Base-by-base conservation (phyloP, 2,329 filamentous ascomycete species). In the Aphanoascus verrucosus region DNA sequence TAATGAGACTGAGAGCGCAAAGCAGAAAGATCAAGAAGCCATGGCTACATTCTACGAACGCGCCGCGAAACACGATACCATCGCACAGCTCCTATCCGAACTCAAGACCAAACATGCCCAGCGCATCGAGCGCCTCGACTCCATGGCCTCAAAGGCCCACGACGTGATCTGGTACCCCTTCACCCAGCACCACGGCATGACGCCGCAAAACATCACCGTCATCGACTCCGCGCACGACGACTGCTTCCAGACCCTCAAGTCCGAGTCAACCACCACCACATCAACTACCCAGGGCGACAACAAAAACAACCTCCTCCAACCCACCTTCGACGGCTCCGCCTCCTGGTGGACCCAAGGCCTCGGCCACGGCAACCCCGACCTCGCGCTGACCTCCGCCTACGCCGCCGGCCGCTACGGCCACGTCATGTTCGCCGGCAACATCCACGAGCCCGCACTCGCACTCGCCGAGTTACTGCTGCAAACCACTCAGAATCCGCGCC, bases 331-430 rank as follows among this genome's bases (percentile, higher is more conserved):
- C 60, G 88, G 84, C 1, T 93, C 87, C 0, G 87, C 87, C 0
- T 91, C 86, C 0, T 94, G 88, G 88, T 94, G 88, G 88, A 94
- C 88, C 0, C 88, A 94, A 67, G 88, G 88, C 1, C 76, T 94
- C 0, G 88, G 88, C 1, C 88, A 94, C 59, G 85, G 83, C 5
- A 89, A 87, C 60, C 79, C 86, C 0, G 71, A 76, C 0, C 73
- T 94, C 0, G 79, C 86, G 0, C 77, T 93, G 1, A 82, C 85
- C 0, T 86, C 87, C 1, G 85, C 88, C 0, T 84, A 93, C 63
- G 87, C 88, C 0, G 86, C 88, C 1, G 87, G 88, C 6, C 78
- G 87, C 28, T 94, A 93, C 62, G 88, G 88, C 0, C 88, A 94
- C 67, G 85, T 93, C 59, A 93, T 94, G 85, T 93, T 94, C 62